Percentiles rank a stretch among this genome's conserved stretches.
phyloP scores from a whole-genome alignment of 352 stramenopile genomes.

The Phytophthora ohioensis region DNA sequence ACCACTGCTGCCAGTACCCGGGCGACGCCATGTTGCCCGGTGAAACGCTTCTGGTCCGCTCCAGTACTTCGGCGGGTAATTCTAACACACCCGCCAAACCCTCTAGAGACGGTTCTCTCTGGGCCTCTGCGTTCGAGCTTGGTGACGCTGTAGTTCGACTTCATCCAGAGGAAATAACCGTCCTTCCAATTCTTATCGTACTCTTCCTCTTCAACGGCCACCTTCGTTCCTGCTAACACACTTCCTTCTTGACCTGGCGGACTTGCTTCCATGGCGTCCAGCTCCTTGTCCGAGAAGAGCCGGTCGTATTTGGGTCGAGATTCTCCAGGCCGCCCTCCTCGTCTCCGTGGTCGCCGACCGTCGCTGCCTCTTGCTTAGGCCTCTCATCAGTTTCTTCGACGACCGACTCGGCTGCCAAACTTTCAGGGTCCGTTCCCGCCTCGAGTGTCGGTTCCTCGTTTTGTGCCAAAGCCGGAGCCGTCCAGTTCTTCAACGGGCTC shows the following conservation, averaged over 20 bases:
- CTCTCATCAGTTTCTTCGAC: no score
- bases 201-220: not conserved
- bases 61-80: no score
- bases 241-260: not conserved
- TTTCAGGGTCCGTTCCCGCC: no score
- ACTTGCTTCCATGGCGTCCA: not conserved
- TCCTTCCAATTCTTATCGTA: slow-evolving; percentile 22
- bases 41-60: no score
- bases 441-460: no score
- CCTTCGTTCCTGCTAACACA: not conserved
- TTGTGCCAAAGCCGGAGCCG: no score
- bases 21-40: no score
- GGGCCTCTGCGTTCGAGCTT: not conserved
- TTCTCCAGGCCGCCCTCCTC: not conserved
- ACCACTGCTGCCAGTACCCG: no score
- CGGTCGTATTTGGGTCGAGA: not conserved
- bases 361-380: no score
- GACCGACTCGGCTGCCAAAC: no score
- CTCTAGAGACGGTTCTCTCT: not conserved
- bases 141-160: not conserved
- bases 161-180: slow-evolving; percentile 11
- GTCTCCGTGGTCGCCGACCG: not conserved
- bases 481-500: no score
- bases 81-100: no score
- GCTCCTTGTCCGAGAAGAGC: not conserved